Evolutionary conservation across 192 early-diverging fungal species (phyloP), one percentile per base, ranked within the genome.

Genomic region (Coemansia sp.): DNA sequence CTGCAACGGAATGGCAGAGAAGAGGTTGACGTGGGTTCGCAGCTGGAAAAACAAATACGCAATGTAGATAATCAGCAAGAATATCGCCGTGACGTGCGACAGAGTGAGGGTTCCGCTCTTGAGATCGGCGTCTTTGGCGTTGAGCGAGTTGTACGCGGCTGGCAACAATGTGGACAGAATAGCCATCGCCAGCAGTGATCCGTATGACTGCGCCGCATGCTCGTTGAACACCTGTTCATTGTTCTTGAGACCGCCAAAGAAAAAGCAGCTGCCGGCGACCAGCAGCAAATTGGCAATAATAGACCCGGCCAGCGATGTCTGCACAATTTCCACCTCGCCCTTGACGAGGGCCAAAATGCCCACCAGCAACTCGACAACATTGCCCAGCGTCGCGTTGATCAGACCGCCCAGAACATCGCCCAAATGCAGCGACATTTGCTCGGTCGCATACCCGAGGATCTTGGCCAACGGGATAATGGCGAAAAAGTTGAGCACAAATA

Each of bases 381-480:
- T 98, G 29, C 94, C 93, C 80, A 86, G 83, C 8, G 84, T 84
- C 1, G 84, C 86, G 68, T 94, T 94, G 51, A 98, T 70, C 12
- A 98, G 83, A 17, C 90, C 94, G 47, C 94, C 96, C 41, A 96
- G 81, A 37, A 86, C 76, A 38, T 85, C 83, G 62, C 86, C 85
- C 37, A 83, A 59, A 25, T 79, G 65, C 72, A 84, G 67, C 0
- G 83, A 82, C 60, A 92, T 54, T 64, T 95, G 88, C 54, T 95
- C 92, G 22, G 93, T 95, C 11, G 88, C 86, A 54, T 87, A 76
- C 51, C 85, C 88, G 5, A 91, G 80, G 52, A 88, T 70, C 65
- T 96, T 94, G 23, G 96, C 95, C 43, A 98, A 76, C 23, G 94
- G 93, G 22, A 98, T 75, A 48, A 97, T 93, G 5, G 92, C 95